A percentile compares a stretch with the other conserved stretches of the same genome.
These are phyloP conservation scores for Boletus tylopilopsis DNA, from an alignment of 768 basidiomycete species.

Conservation along the genomic window DNA sequence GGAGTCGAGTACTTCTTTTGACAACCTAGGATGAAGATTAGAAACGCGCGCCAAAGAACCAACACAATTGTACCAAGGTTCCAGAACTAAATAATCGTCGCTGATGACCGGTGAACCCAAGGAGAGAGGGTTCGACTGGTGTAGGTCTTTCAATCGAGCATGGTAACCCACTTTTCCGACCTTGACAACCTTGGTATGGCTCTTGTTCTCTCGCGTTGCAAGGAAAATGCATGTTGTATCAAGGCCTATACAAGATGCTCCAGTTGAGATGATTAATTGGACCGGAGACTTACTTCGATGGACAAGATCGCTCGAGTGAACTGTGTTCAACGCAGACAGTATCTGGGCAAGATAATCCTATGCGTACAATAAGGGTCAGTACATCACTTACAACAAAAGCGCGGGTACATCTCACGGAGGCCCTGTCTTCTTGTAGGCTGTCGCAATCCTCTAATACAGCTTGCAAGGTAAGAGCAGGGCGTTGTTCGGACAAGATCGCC, in stretches of 20 bases:
- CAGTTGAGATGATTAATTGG: not conserved
- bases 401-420: slow-evolving; percentile 45
- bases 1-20: slow-evolving; percentile 75
- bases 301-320: slow-evolving; percentile 62
- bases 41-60: not conserved
- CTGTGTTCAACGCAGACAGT: slow-evolving; percentile 60
- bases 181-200: slow-evolving; percentile 65
- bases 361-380: not conserved
- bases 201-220: slow-evolving; percentile 43
- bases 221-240: slow-evolving; percentile 59
- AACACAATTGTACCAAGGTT: slow-evolving; percentile 21
- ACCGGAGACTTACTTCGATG: slow-evolving; percentile 54
- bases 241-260: slow-evolving; percentile 41
- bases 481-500: slow-evolving; percentile 67
- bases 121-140: slow-evolving; percentile 80
- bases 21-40: slow-evolving; percentile 46
- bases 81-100: slow-evolving; percentile 26
- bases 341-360: slow-evolving; percentile 78
- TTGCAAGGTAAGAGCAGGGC: slow-evolving; percentile 59
- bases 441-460: slow-evolving; percentile 78
- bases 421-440: slow-evolving; percentile 67
- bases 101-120: slow-evolving; percentile 10
- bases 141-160: slow-evolving; percentile 70
- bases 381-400: not conserved
- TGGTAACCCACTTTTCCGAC: slow-evolving; percentile 70